A percentile compares a stretch with the other conserved stretches of the same genome.
Evolutionary conservation across 768 basidiomycete genomes (phyloP).

Genomic region (Boletus vermiculosoides): DNA sequence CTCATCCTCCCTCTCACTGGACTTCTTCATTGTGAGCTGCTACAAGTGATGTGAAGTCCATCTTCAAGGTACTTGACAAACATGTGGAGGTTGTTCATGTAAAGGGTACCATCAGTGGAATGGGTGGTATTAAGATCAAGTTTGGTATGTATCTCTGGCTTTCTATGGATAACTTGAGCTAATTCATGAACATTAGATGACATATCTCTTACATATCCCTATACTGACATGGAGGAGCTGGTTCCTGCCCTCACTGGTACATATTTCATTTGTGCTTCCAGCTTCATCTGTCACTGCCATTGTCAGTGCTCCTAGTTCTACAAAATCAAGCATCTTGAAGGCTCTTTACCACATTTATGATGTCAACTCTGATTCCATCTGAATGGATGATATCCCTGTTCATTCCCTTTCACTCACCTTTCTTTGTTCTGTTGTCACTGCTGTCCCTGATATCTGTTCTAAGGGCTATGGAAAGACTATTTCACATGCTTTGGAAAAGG

Average conservation of each 20-base stretch:
- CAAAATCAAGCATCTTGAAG: conserved; percentile 84
- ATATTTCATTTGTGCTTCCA: conserved; percentile 82
- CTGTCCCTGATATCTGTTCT: conserved; percentile 78
- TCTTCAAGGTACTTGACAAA: conserved; percentile 78
- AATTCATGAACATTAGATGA: conserved; percentile 49
- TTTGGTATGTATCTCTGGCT: conserved; percentile 56
- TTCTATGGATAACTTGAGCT: not conserved
- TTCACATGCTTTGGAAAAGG: conserved; percentile 25
- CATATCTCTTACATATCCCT: conserved; percentile 77
- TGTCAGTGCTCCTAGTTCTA: conserved; percentile 79
- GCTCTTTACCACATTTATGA: conserved; percentile 93
- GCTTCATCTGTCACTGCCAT: conserved; percentile 87
- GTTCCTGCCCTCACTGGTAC: conserved; percentile 62
- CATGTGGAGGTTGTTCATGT: conserved; percentile 84
- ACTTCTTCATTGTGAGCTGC: conserved; percentile 61
- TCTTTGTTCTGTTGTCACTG: conserved; percentile 78
- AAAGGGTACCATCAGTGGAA: conserved; percentile 67
- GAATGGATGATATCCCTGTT: conserved; percentile 85
- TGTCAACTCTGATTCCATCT: conserved; percentile 72
- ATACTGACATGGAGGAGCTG: conserved; percentile 51
- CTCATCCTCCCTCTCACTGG: conserved; percentile 36
- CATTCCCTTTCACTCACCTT: conserved; percentile 82
- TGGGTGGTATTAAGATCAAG: conserved; percentile 77
- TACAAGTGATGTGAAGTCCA: conserved; percentile 73
- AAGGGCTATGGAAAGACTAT: conserved; percentile 22